Conservation (phyloP, 2,329 filamentous ascomycete genomes). For the Thielaviopsis ethacetica region DNA sequence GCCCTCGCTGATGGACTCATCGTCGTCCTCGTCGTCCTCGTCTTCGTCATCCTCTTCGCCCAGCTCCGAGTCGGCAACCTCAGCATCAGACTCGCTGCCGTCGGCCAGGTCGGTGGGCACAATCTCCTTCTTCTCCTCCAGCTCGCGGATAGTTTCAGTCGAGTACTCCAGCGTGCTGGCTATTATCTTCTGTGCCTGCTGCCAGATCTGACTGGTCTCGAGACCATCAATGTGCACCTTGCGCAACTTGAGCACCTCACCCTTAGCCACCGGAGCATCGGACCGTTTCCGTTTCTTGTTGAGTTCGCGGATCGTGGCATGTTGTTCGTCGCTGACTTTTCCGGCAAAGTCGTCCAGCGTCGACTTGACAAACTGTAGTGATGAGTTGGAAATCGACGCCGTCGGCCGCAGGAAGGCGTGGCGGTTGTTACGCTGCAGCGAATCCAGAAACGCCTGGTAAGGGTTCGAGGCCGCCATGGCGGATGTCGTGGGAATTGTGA, state of each 20-base stretch:
- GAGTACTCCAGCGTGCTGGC: slow-evolving; percentile 35
- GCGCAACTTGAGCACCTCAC: slow-evolving; percentile 53
- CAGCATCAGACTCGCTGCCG: slow-evolving; percentile 18
- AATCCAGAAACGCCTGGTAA: slow-evolving; percentile 36
- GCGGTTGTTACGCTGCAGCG: slow-evolving; percentile 41
- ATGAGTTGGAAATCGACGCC: slow-evolving; percentile 46
- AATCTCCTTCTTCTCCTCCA: slow-evolving; percentile 35
- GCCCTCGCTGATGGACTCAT: background rate
- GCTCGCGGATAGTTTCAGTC: slow-evolving; percentile 28
- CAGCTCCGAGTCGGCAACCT: slow-evolving; percentile 18
- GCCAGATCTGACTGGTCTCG: slow-evolving; percentile 78
- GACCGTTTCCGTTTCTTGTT: slow-evolving; percentile 64
- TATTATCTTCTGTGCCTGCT: slow-evolving; percentile 77
- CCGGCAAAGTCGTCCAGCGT: slow-evolving; percentile 65
- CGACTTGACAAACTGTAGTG: slow-evolving; percentile 60
- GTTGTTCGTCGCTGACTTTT: slow-evolving; percentile 57
- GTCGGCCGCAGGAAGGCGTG: slow-evolving; percentile 65
- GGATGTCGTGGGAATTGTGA: slow-evolving; percentile 31
- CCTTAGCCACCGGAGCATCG: slow-evolving; percentile 26
- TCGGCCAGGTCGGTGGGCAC: background rate
- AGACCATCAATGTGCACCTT: slow-evolving; percentile 80
- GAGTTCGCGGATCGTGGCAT: slow-evolving; percentile 46
- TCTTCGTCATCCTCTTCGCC: slow-evolving; percentile 19
- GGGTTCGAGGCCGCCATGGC: slow-evolving; percentile 22
- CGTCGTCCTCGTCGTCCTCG: slow-evolving; percentile 18